Evolutionary conservation across 2,329 filamentous ascomycete species (phyloP).

Genomic region (Claviceps capensis): DNA sequence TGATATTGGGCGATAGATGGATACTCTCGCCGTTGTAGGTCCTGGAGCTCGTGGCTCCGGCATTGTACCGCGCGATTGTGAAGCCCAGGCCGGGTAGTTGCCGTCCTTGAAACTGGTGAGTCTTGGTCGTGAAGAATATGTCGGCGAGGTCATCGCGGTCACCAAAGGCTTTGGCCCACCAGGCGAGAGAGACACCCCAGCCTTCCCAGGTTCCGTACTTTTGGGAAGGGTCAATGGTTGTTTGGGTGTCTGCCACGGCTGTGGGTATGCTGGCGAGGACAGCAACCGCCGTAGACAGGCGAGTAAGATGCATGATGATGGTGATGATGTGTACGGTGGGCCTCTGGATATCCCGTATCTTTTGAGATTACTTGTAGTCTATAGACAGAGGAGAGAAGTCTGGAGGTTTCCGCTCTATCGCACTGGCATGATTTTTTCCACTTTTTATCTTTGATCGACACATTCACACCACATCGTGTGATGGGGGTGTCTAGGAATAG

Average conservation of each 20-base stretch:
- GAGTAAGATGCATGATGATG: neutral
- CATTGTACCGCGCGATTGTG: conserved; percentile 30
- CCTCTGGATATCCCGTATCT: too few relatives aligned
- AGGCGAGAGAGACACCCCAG: conserved; percentile 29
- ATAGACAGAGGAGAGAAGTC: too few relatives aligned
- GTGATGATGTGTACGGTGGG: neutral
- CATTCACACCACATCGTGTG: too few relatives aligned
- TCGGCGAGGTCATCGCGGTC: conserved; percentile 25
- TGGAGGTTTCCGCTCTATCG: too few relatives aligned
- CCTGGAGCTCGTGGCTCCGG: conserved; percentile 25
- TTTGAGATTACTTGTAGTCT: too few relatives aligned
- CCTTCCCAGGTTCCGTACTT: conserved; percentile 29
- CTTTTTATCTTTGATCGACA: too few relatives aligned
- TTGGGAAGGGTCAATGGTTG: conserved; percentile 5
- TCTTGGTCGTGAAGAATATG: conserved; percentile 25
- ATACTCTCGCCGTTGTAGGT: conserved; percentile 19
- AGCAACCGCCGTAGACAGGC: neutral
- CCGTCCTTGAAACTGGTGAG: conserved; percentile 15
- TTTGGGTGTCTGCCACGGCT: neutral
- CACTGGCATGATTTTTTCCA: too few relatives aligned
- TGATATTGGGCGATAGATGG: conserved; percentile 23
- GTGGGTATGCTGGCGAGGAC: neutral
- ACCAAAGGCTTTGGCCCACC: conserved; percentile 29
- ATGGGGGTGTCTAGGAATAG: too few relatives aligned
- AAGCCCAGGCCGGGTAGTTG: conserved; percentile 25